These are phyloP conservation scores for Ceratocystis colombiana DNA, from an alignment of 2,329 filamentous ascomycete species.

Conservation along the genomic window DNA sequence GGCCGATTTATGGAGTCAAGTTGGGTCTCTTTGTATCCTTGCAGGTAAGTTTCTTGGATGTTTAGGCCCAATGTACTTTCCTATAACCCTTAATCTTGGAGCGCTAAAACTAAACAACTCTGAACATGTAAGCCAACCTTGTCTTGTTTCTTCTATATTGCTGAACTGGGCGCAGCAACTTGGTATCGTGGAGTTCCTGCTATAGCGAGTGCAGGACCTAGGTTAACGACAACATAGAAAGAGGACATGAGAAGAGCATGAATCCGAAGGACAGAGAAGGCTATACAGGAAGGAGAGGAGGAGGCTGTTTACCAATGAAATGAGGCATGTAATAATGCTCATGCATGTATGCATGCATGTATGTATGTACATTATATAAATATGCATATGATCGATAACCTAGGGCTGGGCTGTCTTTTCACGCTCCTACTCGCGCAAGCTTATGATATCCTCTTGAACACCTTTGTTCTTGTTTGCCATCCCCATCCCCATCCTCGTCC, in stretches of 20 bases:
- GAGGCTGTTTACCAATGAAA: neutral
- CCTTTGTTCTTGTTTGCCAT: neutral
- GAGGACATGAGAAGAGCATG: too few relatives aligned
- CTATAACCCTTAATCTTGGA: slow-evolving; percentile 3
- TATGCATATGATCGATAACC: neutral
- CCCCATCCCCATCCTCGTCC: neutral
- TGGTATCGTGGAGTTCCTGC: neutral
- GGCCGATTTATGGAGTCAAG: neutral
- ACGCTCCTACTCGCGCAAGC: neutral
- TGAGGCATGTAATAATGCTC: neutral
- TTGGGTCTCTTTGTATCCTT: slow-evolving; percentile 9
- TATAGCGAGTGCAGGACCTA: too few relatives aligned
- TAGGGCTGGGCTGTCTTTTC: neutral
- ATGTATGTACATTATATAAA: neutral
- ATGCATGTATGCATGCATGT: neutral
- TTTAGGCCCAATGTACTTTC: neutral
- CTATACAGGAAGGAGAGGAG: neutral
- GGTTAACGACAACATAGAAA: neutral
- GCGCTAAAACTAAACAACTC: neutral
- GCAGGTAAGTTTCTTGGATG: neutral
- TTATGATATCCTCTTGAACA: neutral
- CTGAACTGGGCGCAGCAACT: neutral
- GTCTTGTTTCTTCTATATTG: neutral
- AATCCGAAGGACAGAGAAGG: too few relatives aligned
- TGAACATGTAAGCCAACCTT: neutral